Evolutionary conservation across 345 rosid species (phyloP).

Genomic region (Pistacia vera): DNA sequence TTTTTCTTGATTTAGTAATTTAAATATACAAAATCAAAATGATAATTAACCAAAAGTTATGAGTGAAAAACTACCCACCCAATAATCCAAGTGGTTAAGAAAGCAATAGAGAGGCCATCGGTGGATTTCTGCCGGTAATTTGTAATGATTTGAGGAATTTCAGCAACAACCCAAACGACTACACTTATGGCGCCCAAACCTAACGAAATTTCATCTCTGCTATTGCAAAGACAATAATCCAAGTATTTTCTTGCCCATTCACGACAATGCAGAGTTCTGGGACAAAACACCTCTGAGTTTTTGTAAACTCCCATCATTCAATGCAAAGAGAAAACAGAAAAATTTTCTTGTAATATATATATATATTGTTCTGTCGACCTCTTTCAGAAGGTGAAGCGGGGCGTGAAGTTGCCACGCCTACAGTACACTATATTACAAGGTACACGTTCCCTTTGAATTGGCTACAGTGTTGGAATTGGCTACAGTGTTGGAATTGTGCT

Average conservation of each 20-base stretch:
- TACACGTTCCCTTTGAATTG: no score
- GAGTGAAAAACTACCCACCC: slow-evolving; percentile 45
- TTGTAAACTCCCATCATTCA: neutral
- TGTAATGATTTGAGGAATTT: slow-evolving; percentile 81
- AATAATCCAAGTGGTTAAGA: slow-evolving; percentile 75
- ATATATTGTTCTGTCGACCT: no score
- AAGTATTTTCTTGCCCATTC: slow-evolving; percentile 48
- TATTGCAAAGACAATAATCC: slow-evolving; percentile 54
- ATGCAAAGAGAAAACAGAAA: neutral
- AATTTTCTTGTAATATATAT: no score
- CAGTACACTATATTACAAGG: no score
- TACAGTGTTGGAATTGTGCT: no score
- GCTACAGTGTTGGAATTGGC: no score
- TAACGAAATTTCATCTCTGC: slow-evolving; percentile 52
- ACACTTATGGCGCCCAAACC: slow-evolving; percentile 69
- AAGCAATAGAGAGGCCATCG: slow-evolving; percentile 78
- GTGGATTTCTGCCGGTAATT: slow-evolving; percentile 68
- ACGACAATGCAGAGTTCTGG: slow-evolving; percentile 39
- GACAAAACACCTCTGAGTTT: slow-evolving; percentile 25
- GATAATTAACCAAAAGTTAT: neutral
- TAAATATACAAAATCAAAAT: neutral
- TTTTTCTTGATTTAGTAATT: no score
- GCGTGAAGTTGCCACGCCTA: no score
- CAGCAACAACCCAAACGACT: slow-evolving; percentile 79
- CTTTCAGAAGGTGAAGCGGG: no score